Evolutionary conservation across 257 asterid genomes (phyloP), one percentile per base, ranked within the genome.

Genomic region (Gardenia jasminoides): DNA sequence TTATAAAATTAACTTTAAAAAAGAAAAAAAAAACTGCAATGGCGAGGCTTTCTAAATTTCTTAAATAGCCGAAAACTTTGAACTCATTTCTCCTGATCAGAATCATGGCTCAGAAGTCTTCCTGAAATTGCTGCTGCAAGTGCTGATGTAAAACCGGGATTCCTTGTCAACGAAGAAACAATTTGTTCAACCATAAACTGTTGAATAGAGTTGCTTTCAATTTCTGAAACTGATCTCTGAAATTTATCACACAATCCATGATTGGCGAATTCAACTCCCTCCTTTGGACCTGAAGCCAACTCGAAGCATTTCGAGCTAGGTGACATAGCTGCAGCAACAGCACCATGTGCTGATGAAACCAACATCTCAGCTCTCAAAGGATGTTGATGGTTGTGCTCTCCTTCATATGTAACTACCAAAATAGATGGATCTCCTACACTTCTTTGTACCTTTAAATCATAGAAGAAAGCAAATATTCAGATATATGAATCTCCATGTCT

Each of bases 331-430:
- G 84, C 78, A 66, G 76, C 3, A 36, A 5, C 48, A 3, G 67
- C 65, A 66, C 76, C 70, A 19, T 82, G 81, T 9, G 78, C 58
- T 67, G 73, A 48, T 66, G 84, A 70, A 30, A 80, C 76, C 67
- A 86, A 66, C 24, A 80, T 69, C 12, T 85, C 88, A 6, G 84
- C 62, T 47, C 39, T 84, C 43, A 86, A 31, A 16, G 89, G 92
- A 56, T 24, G 84, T 67, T 72, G 86, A 85, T 93, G 98, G 83
- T 89, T 83, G 89, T 93, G 98, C 2, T 87, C 88, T 30, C 98
- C 97, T 81, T 93, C 97, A 39, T 93, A 93, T n/a, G 87, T 88
- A 20, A 88, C 97, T 56, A 89, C 91, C 81, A 93, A 76, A 74
- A 91, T 77, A 24, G 88, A 82, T 81, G 94, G 84, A 90, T 93